Conservation (phyloP, 768 basidiomycete genomes). For the Termitomyces sp. region DNA sequence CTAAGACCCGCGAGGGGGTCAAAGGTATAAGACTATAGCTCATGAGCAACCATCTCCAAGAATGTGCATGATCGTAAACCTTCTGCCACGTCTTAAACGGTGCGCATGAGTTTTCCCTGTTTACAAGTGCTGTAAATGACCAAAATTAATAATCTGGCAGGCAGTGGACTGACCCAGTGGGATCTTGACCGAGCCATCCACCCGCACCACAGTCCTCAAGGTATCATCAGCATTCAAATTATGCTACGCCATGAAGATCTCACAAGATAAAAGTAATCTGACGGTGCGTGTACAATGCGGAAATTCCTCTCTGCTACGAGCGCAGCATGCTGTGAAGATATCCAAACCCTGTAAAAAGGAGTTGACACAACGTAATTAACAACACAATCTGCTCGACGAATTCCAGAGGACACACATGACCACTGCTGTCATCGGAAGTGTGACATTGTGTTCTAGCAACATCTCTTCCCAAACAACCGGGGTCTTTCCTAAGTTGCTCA, state of each 20-base stretch:
- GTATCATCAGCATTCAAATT: not conserved
- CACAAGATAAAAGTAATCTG: constrained; percentile 74
- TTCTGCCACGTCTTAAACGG: constrained; percentile 80
- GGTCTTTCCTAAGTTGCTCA: constrained; percentile 55
- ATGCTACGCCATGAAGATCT: constrained; percentile 13
- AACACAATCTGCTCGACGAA: not conserved
- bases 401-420: constrained; percentile 42
- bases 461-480: constrained; percentile 85
- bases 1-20: constrained; percentile 60
- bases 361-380: not conserved
- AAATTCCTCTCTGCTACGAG: constrained; percentile 54
- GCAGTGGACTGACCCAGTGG: constrained; percentile 28
- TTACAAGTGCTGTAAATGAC: not conserved
- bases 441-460: constrained; percentile 48
- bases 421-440: constrained; percentile 40
- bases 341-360: constrained; percentile 53
- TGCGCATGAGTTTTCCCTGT: constrained; percentile 65
- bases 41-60: not conserved
- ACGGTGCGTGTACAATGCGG: constrained; percentile 61
- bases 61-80: constrained; percentile 25
- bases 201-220: constrained; percentile 65
- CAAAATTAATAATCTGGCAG: not conserved
- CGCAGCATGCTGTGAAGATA: constrained; percentile 53
- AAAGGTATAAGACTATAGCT: constrained; percentile 55
- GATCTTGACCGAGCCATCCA: constrained; percentile 55